Base-by-base conservation (phyloP, 352 stramenopile species). In the Aphanomyces astaci region DNA sequence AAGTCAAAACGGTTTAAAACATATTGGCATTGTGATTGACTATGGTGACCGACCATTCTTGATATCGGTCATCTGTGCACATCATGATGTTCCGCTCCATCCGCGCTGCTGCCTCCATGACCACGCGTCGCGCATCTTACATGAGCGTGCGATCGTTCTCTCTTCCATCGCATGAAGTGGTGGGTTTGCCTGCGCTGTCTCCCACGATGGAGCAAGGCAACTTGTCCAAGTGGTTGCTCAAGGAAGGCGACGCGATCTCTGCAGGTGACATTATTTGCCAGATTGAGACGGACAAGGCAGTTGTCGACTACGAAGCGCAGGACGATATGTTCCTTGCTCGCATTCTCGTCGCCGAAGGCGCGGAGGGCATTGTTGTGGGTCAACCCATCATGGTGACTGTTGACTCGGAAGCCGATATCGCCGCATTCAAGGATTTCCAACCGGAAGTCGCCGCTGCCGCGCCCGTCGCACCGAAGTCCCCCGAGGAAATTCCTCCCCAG, bases 251-350 rank as follows among this genome's bases (percentile, higher is more conserved):
- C 40, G 78, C 78, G 30, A 98, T 99, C 76, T 77, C 71, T 25
- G 89, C 96, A 0, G 96, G 96, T 28, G 93, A 98, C 75, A 91
- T 98, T 33, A 88, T 99, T 64, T 98, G 92, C 76, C 85, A 98
- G 71, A 97, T 99, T 64, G 96, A 99, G 79, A 99, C 97, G 1
- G 97, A 99, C 84, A 99, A 99, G 84, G 97, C 97, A 13, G 96
- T 96, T n/a, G 96, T 99, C 52, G 96, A 99, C 78, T 99, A 97
- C 75, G 97, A 99, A 78, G 89, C 94, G 10, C 96, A 98, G 75
- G 96, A 99, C 76, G 97, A 99, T 64, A 89, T 91, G 75, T 90
- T 96, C 64, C 73, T 99, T 49, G 96, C 94, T 64, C 98, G 97
- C 81, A 98, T 99, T 73, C 83, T 99, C 52, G 91, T 97, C 31